A percentile compares a stretch with the other conserved stretches of the same genome.
phyloP scores from a whole-genome alignment of 108 stramenopile genomes.

The Epithemia pelagica region DNA sequence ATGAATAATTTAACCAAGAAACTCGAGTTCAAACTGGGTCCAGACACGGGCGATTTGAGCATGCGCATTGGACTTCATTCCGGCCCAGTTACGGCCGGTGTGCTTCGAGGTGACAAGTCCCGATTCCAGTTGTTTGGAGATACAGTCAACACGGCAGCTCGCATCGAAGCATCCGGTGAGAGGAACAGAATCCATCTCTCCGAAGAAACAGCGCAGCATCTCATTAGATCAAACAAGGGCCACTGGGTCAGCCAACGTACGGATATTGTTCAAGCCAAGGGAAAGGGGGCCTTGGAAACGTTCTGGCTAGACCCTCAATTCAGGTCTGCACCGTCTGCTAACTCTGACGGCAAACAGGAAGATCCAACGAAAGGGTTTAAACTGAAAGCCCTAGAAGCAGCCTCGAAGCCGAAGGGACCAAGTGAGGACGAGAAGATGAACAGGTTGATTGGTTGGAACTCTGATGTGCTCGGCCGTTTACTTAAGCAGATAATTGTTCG shows the following conservation, averaged over 20 bases:
- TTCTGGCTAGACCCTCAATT: constrained; percentile 28
- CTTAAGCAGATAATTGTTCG: constrained; percentile 11
- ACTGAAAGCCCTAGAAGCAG: neutral
- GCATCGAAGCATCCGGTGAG: constrained; percentile 41
- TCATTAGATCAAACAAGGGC: constrained; percentile 23
- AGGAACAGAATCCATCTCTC: constrained; percentile 34
- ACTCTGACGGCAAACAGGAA: neutral
- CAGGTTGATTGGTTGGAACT: constrained; percentile 18
- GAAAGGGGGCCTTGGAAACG: constrained; percentile 46
- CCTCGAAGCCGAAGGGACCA: neutral
- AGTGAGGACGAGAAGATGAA: neutral
- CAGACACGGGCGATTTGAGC: constrained; percentile 21
- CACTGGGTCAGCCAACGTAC: constrained; percentile 36
- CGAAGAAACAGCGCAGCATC: constrained; percentile 34
- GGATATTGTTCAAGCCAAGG: constrained; percentile 33
- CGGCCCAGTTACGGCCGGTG: constrained; percentile 50
- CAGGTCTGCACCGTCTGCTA: neutral
- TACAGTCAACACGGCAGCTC: constrained; percentile 18
- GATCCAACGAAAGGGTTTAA: neutral
- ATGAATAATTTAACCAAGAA: constrained; percentile 20
- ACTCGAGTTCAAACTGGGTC: constrained; percentile 16
- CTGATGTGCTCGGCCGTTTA: constrained; percentile 11
- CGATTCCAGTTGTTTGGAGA: constrained; percentile 54
- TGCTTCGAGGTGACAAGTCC: constrained; percentile 41
- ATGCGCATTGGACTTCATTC: constrained; percentile 49